A percentile compares a stretch with the other conserved stretches of the same genome.
These are phyloP conservation scores for Saturnispora halmiae DNA, from an alignment of 805 yeast genomes.

Conservation along the genomic window DNA sequence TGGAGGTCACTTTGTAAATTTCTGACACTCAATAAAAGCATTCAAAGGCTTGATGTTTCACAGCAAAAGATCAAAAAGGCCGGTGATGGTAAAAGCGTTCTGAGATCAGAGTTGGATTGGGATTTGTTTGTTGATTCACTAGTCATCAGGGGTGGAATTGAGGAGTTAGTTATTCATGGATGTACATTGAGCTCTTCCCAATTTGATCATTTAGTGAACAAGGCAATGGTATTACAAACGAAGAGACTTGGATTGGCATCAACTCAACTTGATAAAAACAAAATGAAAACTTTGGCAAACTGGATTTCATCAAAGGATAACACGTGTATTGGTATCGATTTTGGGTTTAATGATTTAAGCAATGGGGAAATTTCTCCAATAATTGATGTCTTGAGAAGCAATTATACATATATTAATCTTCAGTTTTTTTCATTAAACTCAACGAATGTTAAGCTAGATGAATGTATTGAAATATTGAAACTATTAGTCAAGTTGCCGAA, in stretches of 20 bases:
- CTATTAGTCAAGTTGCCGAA: conserved; percentile 32
- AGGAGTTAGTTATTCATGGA: conserved; percentile 50
- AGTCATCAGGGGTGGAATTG: conserved; percentile 42
- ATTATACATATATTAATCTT: conserved; percentile 26
- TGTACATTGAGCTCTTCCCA: conserved; percentile 38
- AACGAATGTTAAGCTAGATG: conserved; percentile 33
- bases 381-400: conserved; percentile 31
- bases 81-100: conserved; percentile 29
- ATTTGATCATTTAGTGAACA: conserved; percentile 33
- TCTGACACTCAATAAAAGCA: conserved; percentile 32
- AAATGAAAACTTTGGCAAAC: conserved; percentile 34
- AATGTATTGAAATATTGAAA: conserved; percentile 33
- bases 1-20: conserved; percentile 46
- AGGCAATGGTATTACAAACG: conserved; percentile 36
- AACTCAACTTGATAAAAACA: conserved; percentile 36
- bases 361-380: conserved; percentile 39
- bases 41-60: conserved; percentile 46
- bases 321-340: conserved; percentile 46
- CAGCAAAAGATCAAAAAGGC: conserved; percentile 43
- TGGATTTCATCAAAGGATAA: conserved; percentile 39
- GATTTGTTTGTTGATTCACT: conserved; percentile 36
- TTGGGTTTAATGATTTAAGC: conserved; percentile 45
- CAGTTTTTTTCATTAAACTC: conserved; percentile 46
- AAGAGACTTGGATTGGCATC: conserved; percentile 47
- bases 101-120: conserved; percentile 47